Base-by-base conservation (phyloP, 495 filamentous ascomycete species). In the Recurvomyces mirabilis region DNA sequence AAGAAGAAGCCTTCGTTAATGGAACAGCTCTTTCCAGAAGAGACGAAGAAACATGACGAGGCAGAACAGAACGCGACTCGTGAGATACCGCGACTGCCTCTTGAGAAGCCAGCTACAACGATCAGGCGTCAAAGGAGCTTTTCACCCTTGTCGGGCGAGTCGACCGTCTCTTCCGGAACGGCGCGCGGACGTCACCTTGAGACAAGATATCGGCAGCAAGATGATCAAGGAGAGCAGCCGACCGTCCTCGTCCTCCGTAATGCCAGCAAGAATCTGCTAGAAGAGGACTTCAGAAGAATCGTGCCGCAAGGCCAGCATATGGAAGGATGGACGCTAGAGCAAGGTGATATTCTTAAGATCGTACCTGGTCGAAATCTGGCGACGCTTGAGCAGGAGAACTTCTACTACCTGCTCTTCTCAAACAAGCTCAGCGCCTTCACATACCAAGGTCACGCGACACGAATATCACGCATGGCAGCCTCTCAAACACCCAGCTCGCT, bases 391-490 rank as follows among this genome's bases (percentile, higher is more conserved):
- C 66, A 66, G 17, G 54, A 62, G 1, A 71, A 67, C 22, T 63
- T 68, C 48, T 83, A 81, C 63, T 79, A 69, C 59, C 59, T 84
- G 32, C 63, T 81, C 22, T 84, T 84, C 58, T 63, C 70, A 49
- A 67, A 61, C n/a, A 44, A 53, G 13, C 59, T 62, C n/a, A 66
- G 72, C 18, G 80, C 80, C 1, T 32, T 52, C 5, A 65, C 66
- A 6, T 84, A 82, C 63, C 63, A 66, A 18, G 56, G 65, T 25
- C 59, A 73, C 23, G 63, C 71, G 6, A 46, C 49, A 12, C 57
- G 61, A 4, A 58, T 77, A 3, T 72, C 74, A 57, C 48, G 47
- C 1, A 49, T 76, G 4, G 53, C 63, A n/a, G 58, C 57, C 36
- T 33, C 47, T 10, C 51, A 65, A 42, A 59, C 62, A 7, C 60